A percentile compares a stretch with the other conserved stretches of the same genome.
Evolutionary conservation across 176 grass and related monocot species (phyloP).

Genomic region (Triticum turgidum): DNA sequence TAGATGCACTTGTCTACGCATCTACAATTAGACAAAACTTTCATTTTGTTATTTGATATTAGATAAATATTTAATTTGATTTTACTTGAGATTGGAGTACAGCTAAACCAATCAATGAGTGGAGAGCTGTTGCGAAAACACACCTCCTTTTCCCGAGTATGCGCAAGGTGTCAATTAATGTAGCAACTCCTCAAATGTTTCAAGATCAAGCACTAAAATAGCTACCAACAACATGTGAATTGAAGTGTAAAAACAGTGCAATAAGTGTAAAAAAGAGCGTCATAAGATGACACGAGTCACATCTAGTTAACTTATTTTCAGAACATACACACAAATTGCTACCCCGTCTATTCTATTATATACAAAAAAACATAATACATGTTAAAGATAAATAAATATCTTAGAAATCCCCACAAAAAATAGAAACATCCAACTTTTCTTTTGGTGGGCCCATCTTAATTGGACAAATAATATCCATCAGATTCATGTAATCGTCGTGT

Average conservation of each 20-base stretch:
- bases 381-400: too few species aligned
- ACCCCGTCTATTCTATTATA: slow-evolving; percentile 40
- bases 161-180: background rate
- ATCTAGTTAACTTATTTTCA: slow-evolving; percentile 14
- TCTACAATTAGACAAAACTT: too few species aligned
- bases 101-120: background rate
- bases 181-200: background rate
- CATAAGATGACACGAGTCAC: slow-evolving; percentile 8
- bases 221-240: slow-evolving; percentile 9
- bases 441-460: too few species aligned
- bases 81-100: background rate
- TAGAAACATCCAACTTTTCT: too few species aligned
- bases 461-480: too few species aligned
- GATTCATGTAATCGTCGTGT: too few species aligned
- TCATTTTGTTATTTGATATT: too few species aligned
- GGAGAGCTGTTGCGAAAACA: background rate
- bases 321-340: slow-evolving; percentile 35
- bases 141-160: background rate
- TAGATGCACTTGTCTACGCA: too few species aligned
- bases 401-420: too few species aligned
- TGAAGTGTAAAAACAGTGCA: background rate
- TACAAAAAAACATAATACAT: too few species aligned
- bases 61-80: background rate
- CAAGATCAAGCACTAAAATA: slow-evolving; percentile 21
- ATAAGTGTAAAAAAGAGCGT: slow-evolving; percentile 3